These are phyloP conservation scores for Penicillium crystallinum DNA, from an alignment of 495 filamentous ascomycete species.

Conservation along the genomic window DNA sequence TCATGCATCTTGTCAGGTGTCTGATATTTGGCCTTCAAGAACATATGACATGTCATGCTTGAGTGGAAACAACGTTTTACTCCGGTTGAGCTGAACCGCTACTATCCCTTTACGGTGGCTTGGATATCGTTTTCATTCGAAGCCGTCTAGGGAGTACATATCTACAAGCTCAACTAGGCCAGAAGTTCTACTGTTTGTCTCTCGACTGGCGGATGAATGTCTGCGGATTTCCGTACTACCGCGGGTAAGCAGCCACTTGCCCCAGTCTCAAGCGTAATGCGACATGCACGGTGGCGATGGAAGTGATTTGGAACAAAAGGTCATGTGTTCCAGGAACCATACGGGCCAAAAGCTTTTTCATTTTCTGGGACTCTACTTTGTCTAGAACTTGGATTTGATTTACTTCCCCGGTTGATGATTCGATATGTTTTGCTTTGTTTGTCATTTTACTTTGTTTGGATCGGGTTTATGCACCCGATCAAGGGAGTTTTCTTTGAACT, in stretches of 20 bases:
- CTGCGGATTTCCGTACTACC: neutral
- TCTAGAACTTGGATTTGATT: neutral
- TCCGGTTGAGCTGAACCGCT: neutral
- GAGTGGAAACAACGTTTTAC: neutral
- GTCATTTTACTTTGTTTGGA: neutral
- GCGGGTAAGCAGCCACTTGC: neutral
- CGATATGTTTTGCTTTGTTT: neutral
- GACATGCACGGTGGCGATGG: neutral
- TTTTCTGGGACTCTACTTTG: neutral
- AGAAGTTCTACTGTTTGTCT: neutral
- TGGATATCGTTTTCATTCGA: neutral
- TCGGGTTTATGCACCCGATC: neutral
- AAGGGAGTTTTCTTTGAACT: conserved; percentile 1
- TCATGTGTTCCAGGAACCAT: neutral
- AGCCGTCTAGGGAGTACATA: neutral
- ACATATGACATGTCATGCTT: conserved; percentile 3
- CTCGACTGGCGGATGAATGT: neutral
- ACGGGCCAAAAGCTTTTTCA: neutral
- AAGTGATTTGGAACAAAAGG: neutral
- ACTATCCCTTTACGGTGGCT: neutral
- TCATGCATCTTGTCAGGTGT: conserved; percentile 2
- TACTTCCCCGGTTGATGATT: neutral
- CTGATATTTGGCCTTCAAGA: neutral
- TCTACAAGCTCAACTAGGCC: neutral
- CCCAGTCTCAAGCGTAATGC: neutral